A percentile compares a stretch with the other conserved stretches of the same genome.
These are phyloP conservation scores for Phytophthora agathidicida DNA, from an alignment of 352 stramenopile genomes.

Conservation along the genomic window DNA sequence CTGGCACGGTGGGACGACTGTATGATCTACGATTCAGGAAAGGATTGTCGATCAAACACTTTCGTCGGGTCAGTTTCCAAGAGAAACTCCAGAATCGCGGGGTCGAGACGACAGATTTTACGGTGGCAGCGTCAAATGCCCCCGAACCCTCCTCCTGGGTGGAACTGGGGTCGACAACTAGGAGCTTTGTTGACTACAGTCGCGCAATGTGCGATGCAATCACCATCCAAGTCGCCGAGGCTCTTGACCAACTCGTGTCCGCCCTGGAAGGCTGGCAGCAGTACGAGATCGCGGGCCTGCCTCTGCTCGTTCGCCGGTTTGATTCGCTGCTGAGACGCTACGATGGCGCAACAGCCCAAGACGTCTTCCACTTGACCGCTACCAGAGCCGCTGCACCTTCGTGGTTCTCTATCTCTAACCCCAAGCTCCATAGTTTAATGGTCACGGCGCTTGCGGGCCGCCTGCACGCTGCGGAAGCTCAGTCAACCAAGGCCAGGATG, in stretches of 20 bases:
- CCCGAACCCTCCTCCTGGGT: not conserved
- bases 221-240: not conserved
- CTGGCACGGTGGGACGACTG: not conserved
- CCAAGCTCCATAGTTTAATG: not conserved
- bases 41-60: not conserved
- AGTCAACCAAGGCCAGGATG: too few relatives aligned
- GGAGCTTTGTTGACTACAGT: conserved; percentile 1
- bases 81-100: not conserved
- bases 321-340: not conserved
- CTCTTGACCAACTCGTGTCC: not conserved
- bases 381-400: not conserved
- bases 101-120: not conserved
- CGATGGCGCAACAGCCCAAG: not conserved
- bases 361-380: not conserved
- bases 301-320: not conserved
- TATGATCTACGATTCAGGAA: not conserved
- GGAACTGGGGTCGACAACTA: not conserved
- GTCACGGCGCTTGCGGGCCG: not conserved
- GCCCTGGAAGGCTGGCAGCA: conserved; percentile 1
- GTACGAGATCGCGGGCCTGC: not conserved
- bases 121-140: not conserved
- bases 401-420: conserved; percentile 1
- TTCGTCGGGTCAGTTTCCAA: not conserved
- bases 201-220: not conserved
- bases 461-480: too few relatives aligned